A percentile compares a stretch with the other conserved stretches of the same genome.
These are phyloP conservation scores for Flaveria robusta DNA, from an alignment of 129 eudicot species.

Conservation along the genomic window DNA sequence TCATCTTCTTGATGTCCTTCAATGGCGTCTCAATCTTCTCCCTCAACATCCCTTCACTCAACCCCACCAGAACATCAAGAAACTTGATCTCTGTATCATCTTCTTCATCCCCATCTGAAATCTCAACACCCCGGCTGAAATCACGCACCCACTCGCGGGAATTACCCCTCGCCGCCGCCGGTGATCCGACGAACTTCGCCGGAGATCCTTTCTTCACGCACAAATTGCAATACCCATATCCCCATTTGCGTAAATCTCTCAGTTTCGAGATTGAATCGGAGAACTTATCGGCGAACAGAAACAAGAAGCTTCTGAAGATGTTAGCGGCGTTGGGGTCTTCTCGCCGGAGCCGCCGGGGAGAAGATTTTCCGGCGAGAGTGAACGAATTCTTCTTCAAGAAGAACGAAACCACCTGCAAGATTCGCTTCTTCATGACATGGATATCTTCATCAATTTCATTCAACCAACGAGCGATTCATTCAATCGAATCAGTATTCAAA, in stretches of 20 bases:
- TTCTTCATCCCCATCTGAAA: slow-evolving; percentile 28
- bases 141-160: neutral
- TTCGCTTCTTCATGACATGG: slow-evolving; percentile 93
- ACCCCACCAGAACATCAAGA: slow-evolving; percentile 44
- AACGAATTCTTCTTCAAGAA: slow-evolving; percentile 28
- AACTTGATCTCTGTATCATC: slow-evolving; percentile 41
- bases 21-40: slow-evolving; percentile 54
- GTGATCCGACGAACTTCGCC: no score
- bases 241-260: slow-evolving; percentile 36
- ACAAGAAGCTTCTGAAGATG: slow-evolving; percentile 33
- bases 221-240: slow-evolving; percentile 34
- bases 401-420: slow-evolving; percentile 45
- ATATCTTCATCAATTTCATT: slow-evolving; percentile 68
- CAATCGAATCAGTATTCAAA: slow-evolving; percentile 63
- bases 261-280: slow-evolving; percentile 39
- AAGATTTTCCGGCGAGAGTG: slow-evolving; percentile 52
- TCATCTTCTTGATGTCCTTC: slow-evolving; percentile 47
- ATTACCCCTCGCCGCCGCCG: no score
- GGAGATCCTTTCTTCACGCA: slow-evolving; percentile 21
- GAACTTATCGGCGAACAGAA: slow-evolving; percentile 15
- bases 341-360: slow-evolving; percentile 15
- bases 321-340: slow-evolving; percentile 22
- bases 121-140: neutral
- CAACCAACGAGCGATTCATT: slow-evolving; percentile 53
- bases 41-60: slow-evolving; percentile 42